phyloP scores from a whole-genome alignment of 257 asterid genomes.

The Salvia miltiorrhiza region DNA sequence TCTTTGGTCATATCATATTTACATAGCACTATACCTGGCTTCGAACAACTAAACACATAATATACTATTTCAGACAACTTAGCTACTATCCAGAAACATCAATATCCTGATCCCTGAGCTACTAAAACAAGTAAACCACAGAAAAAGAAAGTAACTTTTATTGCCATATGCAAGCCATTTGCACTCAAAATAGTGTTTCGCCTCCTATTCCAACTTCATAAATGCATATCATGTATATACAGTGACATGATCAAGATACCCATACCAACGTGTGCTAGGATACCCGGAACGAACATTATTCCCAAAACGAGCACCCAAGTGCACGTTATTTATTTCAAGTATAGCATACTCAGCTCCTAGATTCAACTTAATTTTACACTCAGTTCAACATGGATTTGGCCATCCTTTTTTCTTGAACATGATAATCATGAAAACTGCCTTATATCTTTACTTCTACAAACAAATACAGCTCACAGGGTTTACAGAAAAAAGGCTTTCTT shows the following conservation, averaged over 20 bases:
- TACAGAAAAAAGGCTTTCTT: background rate
- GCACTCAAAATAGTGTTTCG: background rate
- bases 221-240: background rate
- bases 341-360: background rate
- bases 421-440: conserved; percentile 1
- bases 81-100: background rate
- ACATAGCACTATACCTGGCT: background rate
- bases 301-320: background rate
- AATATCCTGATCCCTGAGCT: background rate
- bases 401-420: background rate
- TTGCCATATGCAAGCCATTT: background rate
- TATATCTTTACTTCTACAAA: background rate
- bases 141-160: background rate
- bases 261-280: background rate
- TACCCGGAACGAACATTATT: background rate
- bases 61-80: background rate
- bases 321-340: background rate
- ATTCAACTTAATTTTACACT: conserved; percentile 1
- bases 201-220: background rate
- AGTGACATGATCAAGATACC: background rate
- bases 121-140: background rate
- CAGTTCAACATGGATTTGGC: conserved; percentile 9
- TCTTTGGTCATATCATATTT: background rate
- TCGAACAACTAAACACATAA: background rate
- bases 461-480: background rate